Base-by-base conservation (phyloP, 1,284 basidiomycete species). In the Boletus subluridellus region DNA sequence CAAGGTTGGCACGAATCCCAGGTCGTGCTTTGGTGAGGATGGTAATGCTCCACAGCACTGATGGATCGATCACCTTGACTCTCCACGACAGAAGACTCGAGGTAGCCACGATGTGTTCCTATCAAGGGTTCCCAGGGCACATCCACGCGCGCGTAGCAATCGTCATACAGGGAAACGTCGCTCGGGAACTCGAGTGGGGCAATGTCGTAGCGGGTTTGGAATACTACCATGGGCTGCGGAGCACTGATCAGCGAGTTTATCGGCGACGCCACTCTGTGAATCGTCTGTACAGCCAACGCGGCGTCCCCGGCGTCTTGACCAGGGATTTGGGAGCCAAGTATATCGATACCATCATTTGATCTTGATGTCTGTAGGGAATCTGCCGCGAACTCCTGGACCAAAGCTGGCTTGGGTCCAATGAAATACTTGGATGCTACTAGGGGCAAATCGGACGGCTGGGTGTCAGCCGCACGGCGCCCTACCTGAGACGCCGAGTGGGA, bases 401-500 rank as follows among this genome's bases (percentile, higher is more conserved):
- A 8, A 17, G 39, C 32, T 12, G 52, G 49, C 21, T 53, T 9
- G 24, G 41, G 50, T 17, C 47, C 52, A 28, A 45, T 41, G 49
- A 72, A 73, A 49, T 66, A 73, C 50, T 65, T 65, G 32, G 65
- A 68, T 14, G 54, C 30, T 2, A 59, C 48, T 9, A 15, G 48
- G n/a, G 37, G 48, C n/a, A 14, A 30, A 32, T 57, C 55, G 49
- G 49, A 21, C 17, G 52, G 55, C 35, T 46, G 42, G 15, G 37
- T 9, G 24, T 60, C 52, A 52, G 44, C 49, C 41, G 28, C 60
- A 53, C 58, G 58, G 38, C 59, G 56, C 52, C 60, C 69, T 47
- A 68, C 53, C 62, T 82, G 82, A 52, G 81, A 84, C 37, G 77
- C 82, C 35, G 82, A 83, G 56, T 84, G 77, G 34, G 80, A 84